Evolutionary conservation across 2,329 filamentous ascomycete species (phyloP).

Genomic region (Ascocoryne sarcoides): DNA sequence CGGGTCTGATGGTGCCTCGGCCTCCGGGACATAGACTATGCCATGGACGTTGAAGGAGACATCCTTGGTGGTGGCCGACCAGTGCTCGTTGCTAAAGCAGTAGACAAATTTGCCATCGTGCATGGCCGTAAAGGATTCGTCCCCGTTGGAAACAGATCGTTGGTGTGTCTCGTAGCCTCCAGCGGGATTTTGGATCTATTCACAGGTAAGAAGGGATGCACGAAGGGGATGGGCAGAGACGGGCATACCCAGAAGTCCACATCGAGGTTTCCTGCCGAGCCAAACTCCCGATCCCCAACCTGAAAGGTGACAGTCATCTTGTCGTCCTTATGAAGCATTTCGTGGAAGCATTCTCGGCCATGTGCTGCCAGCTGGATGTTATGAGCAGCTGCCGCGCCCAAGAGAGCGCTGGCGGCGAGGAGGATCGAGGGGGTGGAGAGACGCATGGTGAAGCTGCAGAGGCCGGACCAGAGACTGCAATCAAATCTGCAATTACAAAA

Average conservation of each 20-base stretch:
- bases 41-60: conserved; percentile 99
- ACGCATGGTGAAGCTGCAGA: conserved; percentile 19
- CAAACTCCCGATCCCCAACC: conserved; percentile 93
- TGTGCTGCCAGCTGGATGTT: conserved; percentile 94
- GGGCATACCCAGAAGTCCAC: conserved; percentile 90
- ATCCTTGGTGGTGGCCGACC: conserved; percentile 93
- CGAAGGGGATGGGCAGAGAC: neutral
- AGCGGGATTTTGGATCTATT: conserved; percentile 67
- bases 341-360: conserved; percentile 95
- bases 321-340: conserved; percentile 84
- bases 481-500: too few species aligned
- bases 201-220: conserved; percentile 9
- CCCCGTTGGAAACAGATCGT: conserved; percentile 75
- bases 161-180: conserved; percentile 72
- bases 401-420: conserved; percentile 22
- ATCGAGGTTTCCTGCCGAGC: conserved; percentile 86
- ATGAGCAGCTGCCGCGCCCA: conserved; percentile 63
- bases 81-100: conserved; percentile 99
- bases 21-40: conserved; percentile 91
- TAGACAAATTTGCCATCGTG: conserved; percentile 86
- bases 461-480: too few species aligned
- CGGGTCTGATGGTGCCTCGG: conserved; percentile 75
- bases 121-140: conserved; percentile 81
- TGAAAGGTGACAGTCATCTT: conserved; percentile 99
- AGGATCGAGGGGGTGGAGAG: conserved; percentile 24